These are phyloP conservation scores for Ambrosiella cleistominuta DNA, from an alignment of 2,329 filamentous ascomycete genomes.

Conservation along the genomic window DNA sequence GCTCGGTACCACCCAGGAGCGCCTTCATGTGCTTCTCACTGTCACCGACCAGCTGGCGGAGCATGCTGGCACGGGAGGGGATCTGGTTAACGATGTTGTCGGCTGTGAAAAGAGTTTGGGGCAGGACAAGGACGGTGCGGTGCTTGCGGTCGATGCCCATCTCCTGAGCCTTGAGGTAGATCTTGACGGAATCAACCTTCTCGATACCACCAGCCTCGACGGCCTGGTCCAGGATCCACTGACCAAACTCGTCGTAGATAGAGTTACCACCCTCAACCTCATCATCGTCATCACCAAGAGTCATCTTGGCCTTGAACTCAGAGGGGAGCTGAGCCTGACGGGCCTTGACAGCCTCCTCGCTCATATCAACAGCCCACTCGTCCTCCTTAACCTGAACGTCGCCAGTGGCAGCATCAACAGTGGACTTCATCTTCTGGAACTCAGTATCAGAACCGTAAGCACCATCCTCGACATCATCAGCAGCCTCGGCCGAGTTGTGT, in stretches of 20 bases:
- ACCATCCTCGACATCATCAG: conserved; percentile 34
- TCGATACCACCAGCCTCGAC: conserved; percentile 54
- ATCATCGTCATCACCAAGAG: conserved; percentile 62
- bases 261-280: conserved; percentile 62
- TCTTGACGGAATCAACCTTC: conserved; percentile 71
- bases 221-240: conserved; percentile 69
- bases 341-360: conserved; percentile 83
- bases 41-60: conserved; percentile 68
- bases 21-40: conserved; percentile 93
- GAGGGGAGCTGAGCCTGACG: conserved; percentile 84
- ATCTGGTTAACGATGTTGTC: conserved; percentile 82
- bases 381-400: conserved; percentile 59
- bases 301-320: conserved; percentile 84
- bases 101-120: conserved; percentile 73
- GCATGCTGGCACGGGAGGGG: conserved; percentile 61
- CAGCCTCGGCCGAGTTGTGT: conserved; percentile 32
- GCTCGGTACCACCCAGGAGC: conserved; percentile 85
- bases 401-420: conserved; percentile 28
- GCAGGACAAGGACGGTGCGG: conserved; percentile 77
- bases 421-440: conserved; percentile 62
- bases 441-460: conserved; percentile 65
- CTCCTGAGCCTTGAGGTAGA: conserved; percentile 95
- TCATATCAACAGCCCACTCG: conserved; percentile 93
- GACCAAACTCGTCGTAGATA: conserved; percentile 77
- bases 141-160: conserved; percentile 89